Evolutionary conservation across 2,329 filamentous ascomycete species (phyloP).

Genomic region (Pyrenophora teres): DNA sequence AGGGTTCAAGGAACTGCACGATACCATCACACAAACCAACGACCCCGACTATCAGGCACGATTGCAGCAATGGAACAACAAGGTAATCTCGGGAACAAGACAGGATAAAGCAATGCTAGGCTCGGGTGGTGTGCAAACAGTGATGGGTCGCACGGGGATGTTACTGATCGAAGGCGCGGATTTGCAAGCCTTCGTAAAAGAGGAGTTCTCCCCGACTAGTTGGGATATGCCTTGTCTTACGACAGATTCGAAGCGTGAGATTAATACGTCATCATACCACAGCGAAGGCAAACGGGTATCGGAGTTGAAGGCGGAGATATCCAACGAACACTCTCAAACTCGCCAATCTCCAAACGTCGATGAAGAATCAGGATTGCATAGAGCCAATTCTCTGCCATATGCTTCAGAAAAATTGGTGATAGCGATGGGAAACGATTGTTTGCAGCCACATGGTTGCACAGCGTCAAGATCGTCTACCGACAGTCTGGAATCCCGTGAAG

Average conservation of each 20-base stretch:
- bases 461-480: slow-evolving; percentile 22
- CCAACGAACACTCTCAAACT: slow-evolving; percentile 4
- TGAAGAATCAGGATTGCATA: neutral
- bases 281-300: neutral
- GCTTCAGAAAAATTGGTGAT: slow-evolving; percentile 20
- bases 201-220: slow-evolving; percentile 40
- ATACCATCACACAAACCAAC: slow-evolving; percentile 12
- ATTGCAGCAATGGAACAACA: slow-evolving; percentile 2
- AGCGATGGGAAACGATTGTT: no score
- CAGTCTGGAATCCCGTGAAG: slow-evolving; percentile 8
- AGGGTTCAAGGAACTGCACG: slow-evolving; percentile 30
- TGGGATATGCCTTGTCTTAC: slow-evolving; percentile 26
- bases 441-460: slow-evolving; percentile 31
- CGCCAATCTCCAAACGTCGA: slow-evolving; percentile 24
- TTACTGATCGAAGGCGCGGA: slow-evolving; percentile 54
- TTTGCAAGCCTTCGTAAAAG: slow-evolving; percentile 45
- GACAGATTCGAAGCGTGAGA: slow-evolving; percentile 15
- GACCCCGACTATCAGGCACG: slow-evolving; percentile 11
- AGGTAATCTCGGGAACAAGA: slow-evolving; percentile 12
- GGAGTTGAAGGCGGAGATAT: neutral
- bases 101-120: slow-evolving; percentile 20
- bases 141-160: slow-evolving; percentile 57
- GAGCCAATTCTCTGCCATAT: no score
- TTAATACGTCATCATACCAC: neutral
- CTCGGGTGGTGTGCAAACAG: slow-evolving; percentile 37